A percentile compares a stretch with the other conserved stretches of the same genome.
phyloP scores from a whole-genome alignment of 176 grass and related monocot species.

The Aegilops longissima region DNA sequence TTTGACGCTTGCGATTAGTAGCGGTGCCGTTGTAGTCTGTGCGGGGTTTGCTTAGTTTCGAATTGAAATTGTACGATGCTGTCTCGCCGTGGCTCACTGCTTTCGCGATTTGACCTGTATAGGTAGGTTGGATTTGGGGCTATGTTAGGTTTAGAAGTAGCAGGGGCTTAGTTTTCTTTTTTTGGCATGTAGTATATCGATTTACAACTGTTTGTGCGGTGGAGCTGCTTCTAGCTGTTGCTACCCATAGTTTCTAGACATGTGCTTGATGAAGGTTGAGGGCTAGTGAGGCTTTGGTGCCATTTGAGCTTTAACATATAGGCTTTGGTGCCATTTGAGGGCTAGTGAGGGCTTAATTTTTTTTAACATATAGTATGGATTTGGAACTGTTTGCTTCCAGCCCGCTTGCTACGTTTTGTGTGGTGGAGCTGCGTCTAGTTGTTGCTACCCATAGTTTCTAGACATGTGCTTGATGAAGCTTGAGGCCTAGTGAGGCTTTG shows the following conservation, averaged over 20 bases:
- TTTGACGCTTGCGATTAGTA: neutral
- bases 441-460: too few species aligned
- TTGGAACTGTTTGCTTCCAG: too few species aligned
- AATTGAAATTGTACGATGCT: neutral
- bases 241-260: neutral
- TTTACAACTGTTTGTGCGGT: too few species aligned
- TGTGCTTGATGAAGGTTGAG: neutral
- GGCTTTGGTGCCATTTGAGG: too few species aligned
- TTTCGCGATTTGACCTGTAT: neutral
- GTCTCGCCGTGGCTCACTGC: neutral
- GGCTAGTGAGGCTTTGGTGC: neutral
- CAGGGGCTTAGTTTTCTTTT: neutral
- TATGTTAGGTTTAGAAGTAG: neutral
- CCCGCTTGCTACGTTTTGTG: too few species aligned
- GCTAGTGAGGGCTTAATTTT: too few species aligned
- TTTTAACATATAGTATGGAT: too few species aligned
- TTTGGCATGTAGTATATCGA: too few species aligned
- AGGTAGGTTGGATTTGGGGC: neutral
- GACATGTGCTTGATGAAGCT: neutral
- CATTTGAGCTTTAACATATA: too few species aligned
- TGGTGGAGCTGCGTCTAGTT: too few species aligned
- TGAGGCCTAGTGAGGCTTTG: neutral
- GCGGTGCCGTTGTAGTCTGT: neutral
- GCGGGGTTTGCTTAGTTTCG: neutral
- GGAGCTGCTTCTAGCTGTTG: neutral